Base-by-base conservation (phyloP, 1,139 yeast genomes). In the Pichia sp. region DNA sequence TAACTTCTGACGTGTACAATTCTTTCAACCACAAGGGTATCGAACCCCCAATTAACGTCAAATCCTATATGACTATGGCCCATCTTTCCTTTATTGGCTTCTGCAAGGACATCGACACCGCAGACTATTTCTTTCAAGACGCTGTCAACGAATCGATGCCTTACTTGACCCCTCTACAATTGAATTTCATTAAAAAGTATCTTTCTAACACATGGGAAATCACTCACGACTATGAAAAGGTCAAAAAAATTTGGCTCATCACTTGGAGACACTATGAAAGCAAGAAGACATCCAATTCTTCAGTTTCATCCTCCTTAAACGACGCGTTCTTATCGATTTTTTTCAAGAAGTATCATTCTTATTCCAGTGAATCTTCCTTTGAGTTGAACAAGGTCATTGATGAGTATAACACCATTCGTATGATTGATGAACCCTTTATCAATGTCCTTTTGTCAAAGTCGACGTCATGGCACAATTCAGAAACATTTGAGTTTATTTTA, bases 51-150 rank as follows among this genome's bases (percentile, higher is more conserved):
- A 65, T 65, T 51, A 65, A 65, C 48, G 62, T 65, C 26, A 64
- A 65, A 47, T 74, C 80, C 52, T 75, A 80, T 51, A 67, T 80
- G 64, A 74, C 78, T 46, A 87, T 85, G 67, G 82, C 86, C 48
- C 96, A 87, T 69, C 75, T 85, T 58, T 78, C 87, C 2, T 89
- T 90, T 63, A 84, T 90, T 63, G 96, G 96, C 47, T 83, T 82
- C 58, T 85, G 91, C 67, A 82, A 82, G 60, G 95, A 89, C 61
- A 74, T 85, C 49, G 75, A 74, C 34, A 82, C 88, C 47, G 88
- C 96, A 4, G 80, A 79, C 62, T 79, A 81, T 48, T 87, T 87
- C 63, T 89, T 85, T 65, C 82, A 82, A 58, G 85, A 85, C 64
- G 91, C 90, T 0, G 73, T 86, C 49, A 74, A 76, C 54, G 72